These are phyloP conservation scores for Neohortaea acidophila DNA, from an alignment of 495 filamentous ascomycete species.

Conservation along the genomic window DNA sequence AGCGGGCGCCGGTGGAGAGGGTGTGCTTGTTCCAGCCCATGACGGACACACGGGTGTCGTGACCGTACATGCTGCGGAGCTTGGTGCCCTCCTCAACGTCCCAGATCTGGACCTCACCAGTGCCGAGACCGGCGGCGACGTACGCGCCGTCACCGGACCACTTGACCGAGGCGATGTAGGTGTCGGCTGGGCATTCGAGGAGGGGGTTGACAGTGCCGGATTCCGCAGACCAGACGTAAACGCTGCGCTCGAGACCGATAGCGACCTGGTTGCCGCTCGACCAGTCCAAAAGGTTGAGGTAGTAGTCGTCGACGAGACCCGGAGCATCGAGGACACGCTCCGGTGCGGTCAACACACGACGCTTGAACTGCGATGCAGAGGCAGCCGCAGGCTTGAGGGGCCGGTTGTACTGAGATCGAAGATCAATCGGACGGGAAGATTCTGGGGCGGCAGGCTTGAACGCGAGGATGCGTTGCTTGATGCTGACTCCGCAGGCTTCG, in stretches of 20 bases:
- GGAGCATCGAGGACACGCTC: constrained; percentile 97
- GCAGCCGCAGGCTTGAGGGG: constrained; percentile 67
- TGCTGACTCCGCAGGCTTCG: constrained; percentile 76
- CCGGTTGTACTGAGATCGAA: constrained; percentile 94
- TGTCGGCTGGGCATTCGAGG: constrained; percentile 71
- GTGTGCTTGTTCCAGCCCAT: constrained; percentile 99
- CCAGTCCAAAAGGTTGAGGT: constrained; percentile 97
- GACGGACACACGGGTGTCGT: constrained; percentile 89
- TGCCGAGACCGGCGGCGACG: constrained; percentile 84
- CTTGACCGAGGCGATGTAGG: constrained; percentile 94
- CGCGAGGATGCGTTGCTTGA: constrained; percentile 90
- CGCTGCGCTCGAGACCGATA: constrained; percentile 88
- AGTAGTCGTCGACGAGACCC: constrained; percentile 94
- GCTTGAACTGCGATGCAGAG: constrained; percentile 65
- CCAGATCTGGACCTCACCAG: constrained; percentile 98
- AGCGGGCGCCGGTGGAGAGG: constrained; percentile 84
- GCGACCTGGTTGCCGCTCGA: constrained; percentile 94
- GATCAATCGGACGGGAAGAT: constrained; percentile 92
- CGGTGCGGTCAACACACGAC: constrained; percentile 81
- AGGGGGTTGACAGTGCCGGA: constrained; percentile 74
- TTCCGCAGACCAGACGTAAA: constrained; percentile 99
- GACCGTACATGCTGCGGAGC: constrained; percentile 94
- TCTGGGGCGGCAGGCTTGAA: constrained; percentile 97
- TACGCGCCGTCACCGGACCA: constrained; percentile 97
- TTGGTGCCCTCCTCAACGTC: constrained; percentile 90